phyloP scores from a whole-genome alignment of 2,329 filamentous ascomycete species.

The Colletotrichum tropicale region DNA sequence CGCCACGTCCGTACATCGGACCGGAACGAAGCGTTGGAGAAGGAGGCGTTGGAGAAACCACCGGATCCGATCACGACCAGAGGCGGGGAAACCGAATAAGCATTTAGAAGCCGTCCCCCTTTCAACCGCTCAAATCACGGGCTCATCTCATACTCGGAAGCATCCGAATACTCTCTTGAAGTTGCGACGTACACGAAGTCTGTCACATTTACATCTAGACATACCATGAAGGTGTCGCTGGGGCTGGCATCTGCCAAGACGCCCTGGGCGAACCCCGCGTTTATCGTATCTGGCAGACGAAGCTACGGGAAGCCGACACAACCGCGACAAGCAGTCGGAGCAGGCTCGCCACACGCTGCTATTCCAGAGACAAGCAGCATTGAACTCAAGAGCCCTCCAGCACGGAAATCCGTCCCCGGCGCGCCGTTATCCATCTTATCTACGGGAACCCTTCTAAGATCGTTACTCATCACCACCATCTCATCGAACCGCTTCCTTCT shows the following conservation, averaged over 20 bases:
- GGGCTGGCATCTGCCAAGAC: not conserved
- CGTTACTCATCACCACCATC: conserved; percentile 47
- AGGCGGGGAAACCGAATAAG: not conserved
- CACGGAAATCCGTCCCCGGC: not conserved
- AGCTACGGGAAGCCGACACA: conserved; percentile 13
- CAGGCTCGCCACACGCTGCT: not conserved
- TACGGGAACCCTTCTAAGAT: conserved; percentile 39
- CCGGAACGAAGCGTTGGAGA: not conserved
- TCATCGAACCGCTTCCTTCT: conserved; percentile 49
- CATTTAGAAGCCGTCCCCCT: not conserved
- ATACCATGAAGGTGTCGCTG: not conserved
- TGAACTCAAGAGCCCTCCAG: not conserved
- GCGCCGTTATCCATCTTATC: conserved; percentile 33
- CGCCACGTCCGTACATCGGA: conserved; percentile 14
- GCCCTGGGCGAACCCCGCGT: not conserved
- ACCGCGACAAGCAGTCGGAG: conserved; percentile 1
- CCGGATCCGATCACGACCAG: not conserved
- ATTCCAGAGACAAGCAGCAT: not conserved
- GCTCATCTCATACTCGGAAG: not conserved
- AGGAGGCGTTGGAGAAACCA: not conserved
- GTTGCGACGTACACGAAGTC: not conserved
- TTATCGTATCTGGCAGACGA: not conserved
- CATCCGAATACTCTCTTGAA: not conserved
- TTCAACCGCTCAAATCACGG: not conserved
- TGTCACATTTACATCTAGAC: not conserved